Conservation (phyloP, 345 rosid species). For the Microthlaspi erraticum region DNA sequence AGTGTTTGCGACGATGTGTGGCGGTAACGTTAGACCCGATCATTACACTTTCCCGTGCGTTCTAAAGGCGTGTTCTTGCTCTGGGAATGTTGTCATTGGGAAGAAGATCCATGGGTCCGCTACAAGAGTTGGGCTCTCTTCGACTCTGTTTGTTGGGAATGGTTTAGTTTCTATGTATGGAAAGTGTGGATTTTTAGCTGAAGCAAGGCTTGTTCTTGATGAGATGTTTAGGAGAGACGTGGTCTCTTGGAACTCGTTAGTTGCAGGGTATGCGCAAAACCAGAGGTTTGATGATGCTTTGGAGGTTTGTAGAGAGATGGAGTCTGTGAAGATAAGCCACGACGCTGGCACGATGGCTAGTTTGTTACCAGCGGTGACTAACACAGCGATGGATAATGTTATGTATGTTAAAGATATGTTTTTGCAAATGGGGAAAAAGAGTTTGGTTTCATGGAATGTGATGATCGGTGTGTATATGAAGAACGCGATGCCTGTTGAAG, state of each 20-base stretch:
- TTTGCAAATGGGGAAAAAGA: conserved; percentile 49
- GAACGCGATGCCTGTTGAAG: conserved; percentile 66
- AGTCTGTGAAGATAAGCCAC: conserved; percentile 48
- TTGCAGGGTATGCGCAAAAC: conserved; percentile 68
- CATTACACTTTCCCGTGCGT: conserved; percentile 74
- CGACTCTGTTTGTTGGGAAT: conserved; percentile 63
- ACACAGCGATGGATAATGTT: conserved; percentile 59
- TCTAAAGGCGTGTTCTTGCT: conserved; percentile 74
- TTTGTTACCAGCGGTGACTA: conserved; percentile 66
- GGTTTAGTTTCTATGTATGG: conserved; percentile 76
- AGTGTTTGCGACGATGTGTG: conserved; percentile 50
- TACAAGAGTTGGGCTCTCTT: conserved; percentile 58
- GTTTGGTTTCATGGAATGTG: conserved; percentile 76
- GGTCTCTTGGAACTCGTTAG: conserved; percentile 80
- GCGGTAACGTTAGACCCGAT: conserved; percentile 56
- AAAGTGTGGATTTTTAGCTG: conserved; percentile 64
- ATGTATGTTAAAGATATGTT: conserved; percentile 63
- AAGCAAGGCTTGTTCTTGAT: conserved; percentile 59
- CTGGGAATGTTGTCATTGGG: conserved; percentile 55
- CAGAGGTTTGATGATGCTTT: conserved; percentile 66
- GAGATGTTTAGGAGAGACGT: conserved; percentile 71
- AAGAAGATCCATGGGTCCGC: conserved; percentile 61
- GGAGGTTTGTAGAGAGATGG: conserved; percentile 70
- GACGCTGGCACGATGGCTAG: conserved; percentile 81
- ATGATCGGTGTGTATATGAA: conserved; percentile 72